These are phyloP conservation scores for Pestalotiopsis sp. DNA, from an alignment of 2,329 filamentous ascomycete genomes.

Conservation along the genomic window DNA sequence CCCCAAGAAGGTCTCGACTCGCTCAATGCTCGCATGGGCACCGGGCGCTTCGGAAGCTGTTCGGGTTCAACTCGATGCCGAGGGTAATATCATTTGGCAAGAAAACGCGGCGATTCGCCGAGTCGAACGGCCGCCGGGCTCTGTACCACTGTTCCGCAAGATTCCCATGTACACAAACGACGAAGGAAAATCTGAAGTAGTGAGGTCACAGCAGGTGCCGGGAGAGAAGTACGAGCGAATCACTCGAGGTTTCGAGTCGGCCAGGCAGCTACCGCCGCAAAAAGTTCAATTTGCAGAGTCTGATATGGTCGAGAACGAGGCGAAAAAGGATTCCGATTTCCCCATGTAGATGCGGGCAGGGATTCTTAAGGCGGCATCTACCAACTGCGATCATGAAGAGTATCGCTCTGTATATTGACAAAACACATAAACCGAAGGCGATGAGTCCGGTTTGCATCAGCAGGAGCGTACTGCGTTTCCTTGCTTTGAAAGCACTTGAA, in stretches of 20 bases:
- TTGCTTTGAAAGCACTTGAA: not conserved
- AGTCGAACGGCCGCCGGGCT: not conserved
- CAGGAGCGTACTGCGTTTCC: not conserved
- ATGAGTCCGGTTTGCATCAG: not conserved
- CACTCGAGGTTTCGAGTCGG: constrained; percentile 1
- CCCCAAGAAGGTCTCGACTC: not conserved
- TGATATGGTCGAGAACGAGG: not conserved
- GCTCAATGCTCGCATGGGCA: constrained; percentile 14
- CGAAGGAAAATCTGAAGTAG: not conserved
- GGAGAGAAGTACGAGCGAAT: not conserved
- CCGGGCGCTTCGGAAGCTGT: not conserved
- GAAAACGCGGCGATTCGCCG: not conserved
- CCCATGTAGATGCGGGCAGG: not conserved
- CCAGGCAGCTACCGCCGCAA: not conserved
- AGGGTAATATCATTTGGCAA: not conserved
- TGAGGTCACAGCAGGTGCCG: not conserved
- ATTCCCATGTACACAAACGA: not conserved
- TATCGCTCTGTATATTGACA: not conserved
- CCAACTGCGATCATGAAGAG: not conserved
- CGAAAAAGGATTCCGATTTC: not conserved
- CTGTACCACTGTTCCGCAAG: not conserved
- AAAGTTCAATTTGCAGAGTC: not conserved
- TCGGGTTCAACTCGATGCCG: not conserved
- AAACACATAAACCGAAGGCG: not conserved
- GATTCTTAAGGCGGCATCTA: not conserved